phyloP scores from a whole-genome alignment of 73 alveolate genomes.

The Diophrys sp. region DNA sequence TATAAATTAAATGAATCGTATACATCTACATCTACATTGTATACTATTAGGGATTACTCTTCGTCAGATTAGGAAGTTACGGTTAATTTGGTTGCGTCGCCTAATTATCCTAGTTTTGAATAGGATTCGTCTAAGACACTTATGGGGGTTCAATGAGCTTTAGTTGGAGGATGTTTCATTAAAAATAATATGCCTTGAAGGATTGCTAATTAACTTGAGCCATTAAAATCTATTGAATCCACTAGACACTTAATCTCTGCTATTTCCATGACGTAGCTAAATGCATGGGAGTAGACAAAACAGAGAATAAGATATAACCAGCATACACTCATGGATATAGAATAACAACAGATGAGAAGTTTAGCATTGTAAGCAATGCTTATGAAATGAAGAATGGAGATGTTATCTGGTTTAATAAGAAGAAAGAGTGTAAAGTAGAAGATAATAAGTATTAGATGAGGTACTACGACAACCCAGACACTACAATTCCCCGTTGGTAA shows the following conservation, averaged over 20 bases:
- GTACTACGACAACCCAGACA: not conserved
- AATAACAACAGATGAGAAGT: not conserved
- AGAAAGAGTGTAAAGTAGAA: not conserved
- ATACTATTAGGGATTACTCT: constrained; percentile 37
- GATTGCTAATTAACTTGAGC: too few relatives aligned
- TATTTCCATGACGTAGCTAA: constrained; percentile 46
- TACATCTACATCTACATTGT: not conserved
- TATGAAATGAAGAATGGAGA: not conserved
- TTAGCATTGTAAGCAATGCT: constrained; percentile 8
- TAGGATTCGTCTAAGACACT: not conserved
- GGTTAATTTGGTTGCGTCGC: not conserved
- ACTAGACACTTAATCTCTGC: constrained; percentile 30
- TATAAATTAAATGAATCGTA: constrained; percentile 41
- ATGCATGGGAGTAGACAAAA: constrained; percentile 16
- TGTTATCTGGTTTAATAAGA: not conserved
- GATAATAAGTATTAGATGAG: too few relatives aligned
- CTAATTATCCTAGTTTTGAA: not conserved
- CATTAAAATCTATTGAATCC: too few relatives aligned
- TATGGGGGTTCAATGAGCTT: too few relatives aligned
- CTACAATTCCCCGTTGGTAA: constrained; percentile 1
- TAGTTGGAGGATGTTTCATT: too few relatives aligned
- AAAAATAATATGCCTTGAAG: too few relatives aligned
- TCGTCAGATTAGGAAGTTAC: not conserved
- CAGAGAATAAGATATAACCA: not conserved
- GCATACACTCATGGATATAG: not conserved